Percentiles rank a stretch among this genome's conserved stretches.
Conservation (phyloP, 352 stramenopile species). For the Phytopythium vexans region DNA sequence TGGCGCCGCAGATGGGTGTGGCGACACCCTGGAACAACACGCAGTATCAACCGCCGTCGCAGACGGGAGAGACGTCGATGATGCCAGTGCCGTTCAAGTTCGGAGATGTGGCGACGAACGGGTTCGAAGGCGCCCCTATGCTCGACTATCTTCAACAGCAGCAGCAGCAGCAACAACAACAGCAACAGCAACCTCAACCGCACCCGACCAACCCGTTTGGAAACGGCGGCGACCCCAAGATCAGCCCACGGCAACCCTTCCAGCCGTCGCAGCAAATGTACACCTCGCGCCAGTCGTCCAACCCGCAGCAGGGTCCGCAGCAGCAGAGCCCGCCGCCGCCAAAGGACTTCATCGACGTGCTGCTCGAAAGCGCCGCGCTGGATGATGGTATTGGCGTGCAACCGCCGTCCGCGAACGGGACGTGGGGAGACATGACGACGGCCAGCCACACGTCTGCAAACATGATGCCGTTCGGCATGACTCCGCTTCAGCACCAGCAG, state of each 20-base stretch:
- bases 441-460: constrained; percentile 1
- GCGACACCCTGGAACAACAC: too few species aligned
- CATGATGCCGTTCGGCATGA: background rate
- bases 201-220: background rate
- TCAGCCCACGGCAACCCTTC: too few species aligned
- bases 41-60: constrained; percentile 3
- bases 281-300: too few species aligned
- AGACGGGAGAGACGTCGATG: background rate
- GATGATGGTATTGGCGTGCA: constrained; percentile 42
- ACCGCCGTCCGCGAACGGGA: constrained; percentile 20
- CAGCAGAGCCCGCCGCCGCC: constrained; percentile 22
- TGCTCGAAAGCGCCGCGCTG: constrained; percentile 51
- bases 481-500: constrained; percentile 4
- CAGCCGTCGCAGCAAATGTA: too few species aligned
- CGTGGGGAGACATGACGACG: constrained; percentile 20
- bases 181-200: constrained; percentile 3
- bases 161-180: constrained; percentile 23
- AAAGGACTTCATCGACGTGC: constrained; percentile 60
- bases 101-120: constrained; percentile 7
- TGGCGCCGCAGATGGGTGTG: too few species aligned
- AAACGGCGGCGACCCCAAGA: background rate
- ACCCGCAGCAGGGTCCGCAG: constrained; percentile 10
- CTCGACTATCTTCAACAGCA: constrained; percentile 21
- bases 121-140: constrained; percentile 14
- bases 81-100: constrained; percentile 40